A percentile compares a stretch with the other conserved stretches of the same genome.
Conservation (phyloP, 2,329 filamentous ascomycete genomes). For the Fusarium papillatum region DNA sequence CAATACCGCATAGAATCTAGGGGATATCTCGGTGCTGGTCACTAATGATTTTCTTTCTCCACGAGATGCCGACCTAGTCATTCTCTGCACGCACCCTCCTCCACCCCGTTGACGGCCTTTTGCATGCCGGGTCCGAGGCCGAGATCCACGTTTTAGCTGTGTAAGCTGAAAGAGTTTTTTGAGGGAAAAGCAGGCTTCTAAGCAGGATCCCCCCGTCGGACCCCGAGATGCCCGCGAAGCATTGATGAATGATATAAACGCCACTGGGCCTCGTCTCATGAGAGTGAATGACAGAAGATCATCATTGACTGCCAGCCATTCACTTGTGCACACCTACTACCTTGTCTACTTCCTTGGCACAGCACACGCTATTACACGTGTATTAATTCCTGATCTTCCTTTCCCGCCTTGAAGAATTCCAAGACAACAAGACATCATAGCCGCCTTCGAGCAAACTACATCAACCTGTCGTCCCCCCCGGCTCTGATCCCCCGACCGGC, state of each 20-base stretch:
- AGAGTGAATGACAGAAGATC: not conserved
- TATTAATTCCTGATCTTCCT: constrained; percentile 10
- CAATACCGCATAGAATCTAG: not conserved
- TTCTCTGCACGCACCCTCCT: constrained; percentile 14
- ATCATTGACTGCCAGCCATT: not conserved
- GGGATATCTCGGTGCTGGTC: constrained; percentile 22
- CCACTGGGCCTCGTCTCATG: constrained; percentile 4
- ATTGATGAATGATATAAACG: constrained; percentile 31
- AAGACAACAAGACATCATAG: constrained; percentile 4
- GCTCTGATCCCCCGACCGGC: constrained; percentile 1
- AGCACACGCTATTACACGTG: constrained; percentile 10
- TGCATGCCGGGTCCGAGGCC: constrained; percentile 28
- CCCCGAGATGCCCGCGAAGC: constrained; percentile 16
- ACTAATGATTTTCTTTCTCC: constrained; percentile 19
- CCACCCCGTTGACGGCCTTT: constrained; percentile 21
- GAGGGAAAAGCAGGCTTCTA: constrained; percentile 15
- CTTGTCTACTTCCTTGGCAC: constrained; percentile 1
- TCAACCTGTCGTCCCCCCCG: constrained; percentile 11
- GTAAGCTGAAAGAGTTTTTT: constrained; percentile 31
- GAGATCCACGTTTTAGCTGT: constrained; percentile 19
- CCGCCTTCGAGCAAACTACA: constrained; percentile 6
- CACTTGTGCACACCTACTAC: not conserved
- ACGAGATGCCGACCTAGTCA: constrained; percentile 33
- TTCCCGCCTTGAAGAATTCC: not conserved
- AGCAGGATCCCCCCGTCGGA: constrained; percentile 26